These are phyloP conservation scores for Alternaria dauci DNA, from an alignment of 2,329 filamentous ascomycete genomes.

Conservation along the genomic window DNA sequence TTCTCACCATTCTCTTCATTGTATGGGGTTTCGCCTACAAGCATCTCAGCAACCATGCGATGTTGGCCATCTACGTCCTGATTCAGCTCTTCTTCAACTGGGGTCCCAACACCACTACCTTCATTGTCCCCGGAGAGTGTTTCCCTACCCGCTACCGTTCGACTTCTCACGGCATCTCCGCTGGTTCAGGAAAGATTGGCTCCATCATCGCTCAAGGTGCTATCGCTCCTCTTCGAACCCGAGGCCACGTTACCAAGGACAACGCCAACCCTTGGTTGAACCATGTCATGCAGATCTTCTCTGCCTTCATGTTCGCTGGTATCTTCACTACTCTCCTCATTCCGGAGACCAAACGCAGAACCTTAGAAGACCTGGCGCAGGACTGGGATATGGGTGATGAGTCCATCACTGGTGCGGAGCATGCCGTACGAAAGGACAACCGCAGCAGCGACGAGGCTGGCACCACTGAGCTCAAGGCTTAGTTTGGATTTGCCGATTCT, in stretches of 20 bases:
- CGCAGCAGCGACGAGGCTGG: slow-evolving; percentile 32
- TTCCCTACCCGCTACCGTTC: slow-evolving; percentile 61
- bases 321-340: slow-evolving; percentile 73
- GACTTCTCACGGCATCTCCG: slow-evolving; percentile 61
- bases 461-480: slow-evolving; percentile 18
- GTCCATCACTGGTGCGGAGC: slow-evolving; percentile 39
- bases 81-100: slow-evolving; percentile 63
- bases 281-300: slow-evolving; percentile 79
- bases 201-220: slow-evolving; percentile 60
- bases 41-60: slow-evolving; percentile 49
- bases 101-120: slow-evolving; percentile 59
- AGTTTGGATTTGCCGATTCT: background rate
- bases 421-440: slow-evolving; percentile 26
- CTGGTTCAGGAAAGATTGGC: slow-evolving; percentile 58
- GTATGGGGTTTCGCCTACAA: slow-evolving; percentile 48
- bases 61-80: slow-evolving; percentile 58
- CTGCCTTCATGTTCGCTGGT: slow-evolving; percentile 80
- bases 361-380: slow-evolving; percentile 72
- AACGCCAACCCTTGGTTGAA: slow-evolving; percentile 70
- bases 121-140: slow-evolving; percentile 61
- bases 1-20: slow-evolving; percentile 48
- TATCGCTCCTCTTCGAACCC: slow-evolving; percentile 59
- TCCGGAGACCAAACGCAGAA: slow-evolving; percentile 78
- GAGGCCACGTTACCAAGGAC: slow-evolving; percentile 54
- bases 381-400: slow-evolving; percentile 49